Evolutionary conservation across 805 yeast species (phyloP).

Genomic region (Kockiozyma suomiensis): DNA sequence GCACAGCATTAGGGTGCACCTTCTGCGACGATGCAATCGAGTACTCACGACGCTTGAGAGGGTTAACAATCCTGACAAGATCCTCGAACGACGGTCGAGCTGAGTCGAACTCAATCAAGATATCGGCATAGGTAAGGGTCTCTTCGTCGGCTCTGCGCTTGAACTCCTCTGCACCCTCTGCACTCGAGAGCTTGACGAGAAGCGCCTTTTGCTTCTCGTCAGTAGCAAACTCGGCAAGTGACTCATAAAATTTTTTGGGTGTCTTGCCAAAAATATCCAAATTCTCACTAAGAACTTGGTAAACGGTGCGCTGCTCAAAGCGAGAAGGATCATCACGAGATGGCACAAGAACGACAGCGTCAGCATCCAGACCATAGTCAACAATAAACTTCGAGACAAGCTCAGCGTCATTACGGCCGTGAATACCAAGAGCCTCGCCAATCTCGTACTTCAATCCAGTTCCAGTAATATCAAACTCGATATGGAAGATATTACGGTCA

Average conservation of each 20-base stretch:
- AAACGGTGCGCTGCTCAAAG: slow-evolving; percentile 74
- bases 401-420: slow-evolving; percentile 75
- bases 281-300: slow-evolving; percentile 77
- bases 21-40: slow-evolving; percentile 96
- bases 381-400: slow-evolving; percentile 69
- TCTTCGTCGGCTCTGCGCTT: slow-evolving; percentile 85
- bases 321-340: slow-evolving; percentile 61
- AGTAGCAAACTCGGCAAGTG: slow-evolving; percentile 70
- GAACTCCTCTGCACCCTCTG: slow-evolving; percentile 82
- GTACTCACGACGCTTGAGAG: slow-evolving; percentile 94
- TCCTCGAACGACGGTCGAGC: slow-evolving; percentile 77
- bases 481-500: slow-evolving; percentile 93
- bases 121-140: slow-evolving; percentile 76
- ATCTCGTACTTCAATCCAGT: slow-evolving; percentile 89
- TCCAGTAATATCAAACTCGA: slow-evolving; percentile 88
- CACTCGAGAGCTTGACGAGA: slow-evolving; percentile 65
- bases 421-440: slow-evolving; percentile 96
- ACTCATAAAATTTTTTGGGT: slow-evolving; percentile 89
- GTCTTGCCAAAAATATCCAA: slow-evolving; percentile 93
- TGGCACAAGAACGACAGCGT: slow-evolving; percentile 69
- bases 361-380: slow-evolving; percentile 70
- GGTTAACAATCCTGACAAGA: slow-evolving; percentile 72
- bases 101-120: slow-evolving; percentile 74
- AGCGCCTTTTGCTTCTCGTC: slow-evolving; percentile 66
- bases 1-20: slow-evolving; percentile 88